These are phyloP conservation scores for Pyrenula massariospora DNA, from an alignment of 495 filamentous ascomycete genomes.

Conservation along the genomic window DNA sequence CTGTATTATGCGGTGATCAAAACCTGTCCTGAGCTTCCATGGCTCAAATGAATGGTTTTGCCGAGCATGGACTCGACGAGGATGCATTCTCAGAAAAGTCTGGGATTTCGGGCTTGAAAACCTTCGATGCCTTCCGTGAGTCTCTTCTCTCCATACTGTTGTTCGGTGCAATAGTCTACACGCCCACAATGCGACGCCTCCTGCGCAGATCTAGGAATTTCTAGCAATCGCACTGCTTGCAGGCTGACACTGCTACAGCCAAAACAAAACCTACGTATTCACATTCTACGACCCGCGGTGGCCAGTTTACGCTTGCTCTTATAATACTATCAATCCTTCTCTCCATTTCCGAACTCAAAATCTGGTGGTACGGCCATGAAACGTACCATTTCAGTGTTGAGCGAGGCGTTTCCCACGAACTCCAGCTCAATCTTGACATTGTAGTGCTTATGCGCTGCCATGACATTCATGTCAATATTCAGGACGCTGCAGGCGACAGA, in stretches of 20 bases:
- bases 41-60: constrained; percentile 53
- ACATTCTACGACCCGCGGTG: constrained; percentile 66
- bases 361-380: constrained; percentile 76
- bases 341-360: constrained; percentile 59
- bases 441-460: constrained; percentile 84
- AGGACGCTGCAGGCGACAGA: constrained; percentile 86
- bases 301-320: constrained; percentile 86
- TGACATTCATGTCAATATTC: constrained; percentile 89
- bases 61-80: constrained; percentile 60
- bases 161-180: neutral
- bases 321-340: constrained; percentile 59
- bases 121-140: constrained; percentile 97
- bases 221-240: neutral
- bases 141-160: constrained; percentile 9
- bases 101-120: constrained; percentile 51
- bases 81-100: constrained; percentile 66
- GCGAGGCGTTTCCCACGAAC: constrained; percentile 72
- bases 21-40: neutral
- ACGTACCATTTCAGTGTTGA: constrained; percentile 88
- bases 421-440: constrained; percentile 93
- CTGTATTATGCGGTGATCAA: neutral
- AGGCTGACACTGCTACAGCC: constrained; percentile 38
- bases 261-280: constrained; percentile 95
- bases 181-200: neutral
- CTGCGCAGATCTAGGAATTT: no score